A percentile compares a stretch with the other conserved stretches of the same genome.
phyloP scores from a whole-genome alignment of 2,329 filamentous ascomycete genomes.

The Trichophyton verrucosum region DNA sequence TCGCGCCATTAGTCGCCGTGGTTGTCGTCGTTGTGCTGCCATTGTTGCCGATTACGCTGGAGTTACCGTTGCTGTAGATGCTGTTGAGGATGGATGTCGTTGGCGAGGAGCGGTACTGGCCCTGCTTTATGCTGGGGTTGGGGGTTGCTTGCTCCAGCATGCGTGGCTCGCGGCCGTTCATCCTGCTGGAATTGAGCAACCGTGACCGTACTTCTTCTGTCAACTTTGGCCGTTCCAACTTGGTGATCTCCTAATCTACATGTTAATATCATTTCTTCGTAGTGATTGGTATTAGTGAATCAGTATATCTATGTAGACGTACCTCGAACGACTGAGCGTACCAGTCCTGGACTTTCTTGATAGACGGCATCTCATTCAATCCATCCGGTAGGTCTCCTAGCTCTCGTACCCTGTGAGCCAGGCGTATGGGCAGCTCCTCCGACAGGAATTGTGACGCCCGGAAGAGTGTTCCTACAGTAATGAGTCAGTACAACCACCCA shows the following conservation, averaged over 20 bases:
- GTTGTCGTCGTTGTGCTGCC: constrained; percentile 35
- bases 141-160: constrained; percentile 71
- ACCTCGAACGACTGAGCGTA: constrained; percentile 99
- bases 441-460: constrained; percentile 96
- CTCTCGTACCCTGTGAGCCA: constrained; percentile 93
- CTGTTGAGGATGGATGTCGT: constrained; percentile 33
- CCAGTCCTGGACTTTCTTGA: constrained; percentile 91
- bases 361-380: constrained; percentile 94
- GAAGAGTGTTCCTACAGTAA: constrained; percentile 70
- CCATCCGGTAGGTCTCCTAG: constrained; percentile 86
- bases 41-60: constrained; percentile 37
- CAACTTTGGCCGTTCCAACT: constrained; percentile 64
- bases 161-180: constrained; percentile 46
- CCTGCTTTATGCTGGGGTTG: constrained; percentile 78
- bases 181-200: constrained; percentile 45
- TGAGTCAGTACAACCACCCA: background rate
- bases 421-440: constrained; percentile 90
- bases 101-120: constrained; percentile 54
- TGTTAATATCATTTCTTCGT: background rate
- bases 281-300: no score
- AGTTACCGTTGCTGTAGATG: constrained; percentile 28
- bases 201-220: constrained; percentile 63
- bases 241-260: constrained; percentile 63
- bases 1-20: constrained; percentile 17
- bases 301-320: constrained; percentile 22